phyloP scores from a whole-genome alignment of 2,329 filamentous ascomycete genomes.

The Colletotrichum australisinense region DNA sequence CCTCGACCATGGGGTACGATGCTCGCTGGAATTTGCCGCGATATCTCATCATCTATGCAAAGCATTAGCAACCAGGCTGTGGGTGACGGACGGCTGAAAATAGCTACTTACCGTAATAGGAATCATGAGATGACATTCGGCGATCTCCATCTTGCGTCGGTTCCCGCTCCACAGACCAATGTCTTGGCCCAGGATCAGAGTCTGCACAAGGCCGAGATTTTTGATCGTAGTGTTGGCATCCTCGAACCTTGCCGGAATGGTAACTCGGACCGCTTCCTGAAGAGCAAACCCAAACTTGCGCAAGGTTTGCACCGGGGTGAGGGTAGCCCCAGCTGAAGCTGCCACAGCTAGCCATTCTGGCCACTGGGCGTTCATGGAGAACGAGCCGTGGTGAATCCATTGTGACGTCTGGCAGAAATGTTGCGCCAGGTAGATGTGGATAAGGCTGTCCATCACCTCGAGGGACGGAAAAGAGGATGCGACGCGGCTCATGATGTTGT shows the following conservation, averaged over 20 bases:
- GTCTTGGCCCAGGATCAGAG: constrained; percentile 60
- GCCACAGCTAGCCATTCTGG: constrained; percentile 71
- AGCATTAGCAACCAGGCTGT: constrained; percentile 3
- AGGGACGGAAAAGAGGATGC: constrained; percentile 72
- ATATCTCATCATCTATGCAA: constrained; percentile 62
- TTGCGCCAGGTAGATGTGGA: constrained; percentile 69
- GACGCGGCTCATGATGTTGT: constrained; percentile 61
- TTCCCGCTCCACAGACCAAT: constrained; percentile 67
- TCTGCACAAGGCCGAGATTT: constrained; percentile 61
- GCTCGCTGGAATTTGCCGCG: constrained; percentile 69
- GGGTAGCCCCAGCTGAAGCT: constrained; percentile 69
- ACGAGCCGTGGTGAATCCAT: constrained; percentile 72
- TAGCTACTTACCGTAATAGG: constrained; percentile 54
- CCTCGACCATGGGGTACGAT: constrained; percentile 62
- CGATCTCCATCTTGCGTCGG: constrained; percentile 66
- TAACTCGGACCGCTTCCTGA: constrained; percentile 61
- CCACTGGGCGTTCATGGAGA: constrained; percentile 64
- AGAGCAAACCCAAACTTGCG: constrained; percentile 70
- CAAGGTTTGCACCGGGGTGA: constrained; percentile 67
- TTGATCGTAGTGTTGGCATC: constrained; percentile 58
- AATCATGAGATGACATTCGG: constrained; percentile 60
- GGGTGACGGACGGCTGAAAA: not conserved
- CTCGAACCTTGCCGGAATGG: constrained; percentile 52
- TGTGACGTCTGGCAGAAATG: constrained; percentile 67
- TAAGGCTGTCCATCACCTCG: constrained; percentile 68